A percentile compares a stretch with the other conserved stretches of the same genome.
These are phyloP conservation scores for Combretum micranthum DNA, from an alignment of 345 rosid species.

Conservation along the genomic window DNA sequence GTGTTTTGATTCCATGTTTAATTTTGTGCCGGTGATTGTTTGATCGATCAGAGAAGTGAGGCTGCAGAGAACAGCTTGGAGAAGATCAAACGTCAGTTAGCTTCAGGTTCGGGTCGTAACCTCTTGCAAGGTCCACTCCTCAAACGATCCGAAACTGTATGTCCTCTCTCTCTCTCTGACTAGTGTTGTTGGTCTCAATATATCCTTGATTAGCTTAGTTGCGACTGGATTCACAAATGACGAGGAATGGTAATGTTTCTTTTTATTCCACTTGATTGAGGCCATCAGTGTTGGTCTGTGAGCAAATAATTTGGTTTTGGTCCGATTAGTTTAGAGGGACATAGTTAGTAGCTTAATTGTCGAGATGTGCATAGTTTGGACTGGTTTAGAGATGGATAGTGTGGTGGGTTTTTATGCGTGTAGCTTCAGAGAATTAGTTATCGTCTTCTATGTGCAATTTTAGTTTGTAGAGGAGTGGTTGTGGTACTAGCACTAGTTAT, in stretches of 20 bases:
- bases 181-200: neutral
- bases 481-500: too few species aligned
- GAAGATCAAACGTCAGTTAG: conserved; percentile 91
- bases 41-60: conserved; percentile 30
- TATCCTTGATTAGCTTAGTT: neutral
- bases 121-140: conserved; percentile 94
- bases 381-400: too few species aligned
- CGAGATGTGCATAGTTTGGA: too few species aligned
- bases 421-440: too few species aligned
- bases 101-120: conserved; percentile 86
- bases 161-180: neutral
- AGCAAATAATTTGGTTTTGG: neutral
- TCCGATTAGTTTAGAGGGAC: too few species aligned
- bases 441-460: too few species aligned
- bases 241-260: neutral
- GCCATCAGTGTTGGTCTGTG: neutral
- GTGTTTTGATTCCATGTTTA: conserved; percentile 2
- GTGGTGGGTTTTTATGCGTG: too few species aligned
- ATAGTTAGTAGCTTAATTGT: too few species aligned
- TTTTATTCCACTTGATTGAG: neutral
- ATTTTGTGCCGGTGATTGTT: neutral
- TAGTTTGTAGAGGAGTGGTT: too few species aligned
- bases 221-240: neutral
- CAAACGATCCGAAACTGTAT: conserved; percentile 90
- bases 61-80: conserved; percentile 83